Evolutionary conservation across 768 basidiomycete species (phyloP), one percentile per base, ranked within the genome.

Genomic region (Suillus occidentalis): DNA sequence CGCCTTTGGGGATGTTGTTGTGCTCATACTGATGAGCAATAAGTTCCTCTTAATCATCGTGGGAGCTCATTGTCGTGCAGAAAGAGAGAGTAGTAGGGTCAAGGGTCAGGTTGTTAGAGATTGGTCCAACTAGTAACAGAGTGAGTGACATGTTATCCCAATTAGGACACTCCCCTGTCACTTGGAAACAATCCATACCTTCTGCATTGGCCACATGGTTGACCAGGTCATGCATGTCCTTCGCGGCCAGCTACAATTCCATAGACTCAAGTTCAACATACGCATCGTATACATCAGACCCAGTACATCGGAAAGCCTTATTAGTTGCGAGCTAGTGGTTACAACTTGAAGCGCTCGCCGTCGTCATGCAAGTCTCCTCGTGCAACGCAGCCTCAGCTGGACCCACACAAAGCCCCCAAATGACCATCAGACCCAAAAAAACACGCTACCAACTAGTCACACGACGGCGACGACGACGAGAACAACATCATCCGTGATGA

Each of bases 1-100:
- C 79, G 64, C 86, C 86, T 66, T 83, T 89, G 60, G 90, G 83
- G 64, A 88, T 82, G 66, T 89, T 83, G 72, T 94, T 91, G 71
- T 92, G 86, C 75, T 94, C 92, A 70, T 95, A 94, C 79, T 95
- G 94, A 83, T 94, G 94, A 82, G 94, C 94, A 76, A 95, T 93
- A 50, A 95, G 88, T 73, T 95, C 92, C 75, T 95, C 92, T 77
- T 91, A 91, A 80, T 94, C 93, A 80, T 94, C 93, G 81, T 90
- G 86, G 50, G 85, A 85, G 79, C 87, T 90, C 90, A 92, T 94
- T 75, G 78, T 79, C 31, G 53, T 71, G 56, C 67, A 71, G 62
- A 67, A 63, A 65, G 62, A 57, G 68, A 36, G 34, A 7, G 31
- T 31, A 62, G 72, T 73, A 67, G 66, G 18, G 45, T n/a, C 3